These are phyloP conservation scores for Pythium aquatile DNA, from an alignment of 352 stramenopile genomes.

Conservation along the genomic window DNA sequence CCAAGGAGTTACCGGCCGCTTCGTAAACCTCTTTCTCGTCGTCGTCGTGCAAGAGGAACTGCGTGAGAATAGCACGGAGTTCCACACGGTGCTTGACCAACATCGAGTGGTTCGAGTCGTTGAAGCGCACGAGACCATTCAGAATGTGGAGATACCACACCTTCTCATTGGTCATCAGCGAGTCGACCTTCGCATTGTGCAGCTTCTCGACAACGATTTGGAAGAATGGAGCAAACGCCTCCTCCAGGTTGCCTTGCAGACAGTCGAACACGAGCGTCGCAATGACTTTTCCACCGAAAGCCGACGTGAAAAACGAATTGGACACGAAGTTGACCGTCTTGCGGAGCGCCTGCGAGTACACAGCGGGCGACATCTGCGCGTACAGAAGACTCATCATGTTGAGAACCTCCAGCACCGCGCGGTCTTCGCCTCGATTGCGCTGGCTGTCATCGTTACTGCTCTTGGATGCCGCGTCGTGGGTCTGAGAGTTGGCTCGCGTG, in stretches of 20 bases:
- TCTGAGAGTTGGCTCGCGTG: slow-evolving; percentile 40
- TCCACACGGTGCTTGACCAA: slow-evolving; percentile 42
- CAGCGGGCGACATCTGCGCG: slow-evolving; percentile 54
- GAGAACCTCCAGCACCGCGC: slow-evolving; percentile 52
- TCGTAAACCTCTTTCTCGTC: slow-evolving; percentile 67
- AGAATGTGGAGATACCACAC: slow-evolving; percentile 63
- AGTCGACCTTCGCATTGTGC: slow-evolving; percentile 31
- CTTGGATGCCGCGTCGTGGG: slow-evolving; percentile 27
- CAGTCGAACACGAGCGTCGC: slow-evolving; percentile 52
- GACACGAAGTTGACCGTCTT: slow-evolving; percentile 57
- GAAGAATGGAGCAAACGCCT: slow-evolving; percentile 45
- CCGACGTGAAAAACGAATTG: slow-evolving; percentile 59
- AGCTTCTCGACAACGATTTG: slow-evolving; percentile 50
- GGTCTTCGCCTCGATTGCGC: slow-evolving; percentile 36
- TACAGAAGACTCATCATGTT: slow-evolving; percentile 65
- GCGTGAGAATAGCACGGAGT: slow-evolving; percentile 38
- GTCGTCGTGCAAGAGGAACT: slow-evolving; percentile 46
- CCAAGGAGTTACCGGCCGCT: slow-evolving; percentile 38
- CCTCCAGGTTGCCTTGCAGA: slow-evolving; percentile 40
- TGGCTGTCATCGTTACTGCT: slow-evolving; percentile 21
- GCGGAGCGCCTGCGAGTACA: slow-evolving; percentile 52
- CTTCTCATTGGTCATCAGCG: slow-evolving; percentile 63
- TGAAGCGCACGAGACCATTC: slow-evolving; percentile 49
- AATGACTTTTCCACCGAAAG: slow-evolving; percentile 61
- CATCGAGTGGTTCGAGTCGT: slow-evolving; percentile 24